Percentiles rank a stretch among this genome's conserved stretches.
Conservation (phyloP, 2,329 filamentous ascomycete genomes). For the Sclerotinia spermophila region DNA sequence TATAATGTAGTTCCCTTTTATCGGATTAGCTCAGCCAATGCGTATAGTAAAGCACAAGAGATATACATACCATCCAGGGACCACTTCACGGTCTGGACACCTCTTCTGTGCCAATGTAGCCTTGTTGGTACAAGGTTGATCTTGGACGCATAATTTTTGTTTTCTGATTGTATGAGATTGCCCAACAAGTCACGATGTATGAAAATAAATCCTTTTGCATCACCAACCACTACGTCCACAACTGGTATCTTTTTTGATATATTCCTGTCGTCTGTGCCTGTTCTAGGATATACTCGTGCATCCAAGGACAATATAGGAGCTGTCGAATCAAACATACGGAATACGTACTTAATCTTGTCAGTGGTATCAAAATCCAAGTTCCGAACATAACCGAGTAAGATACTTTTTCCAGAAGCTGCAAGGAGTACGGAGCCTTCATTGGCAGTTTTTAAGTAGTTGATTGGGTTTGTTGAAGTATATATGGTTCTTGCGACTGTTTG, state of each 20-base stretch:
- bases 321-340: conserved; percentile 55
- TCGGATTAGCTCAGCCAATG: conserved; percentile 33
- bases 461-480: conserved; percentile 41
- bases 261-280: conserved; percentile 27
- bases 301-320: conserved; percentile 68
- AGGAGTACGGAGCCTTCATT: conserved; percentile 57
- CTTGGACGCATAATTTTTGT: conserved; percentile 25
- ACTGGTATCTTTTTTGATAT: conserved; percentile 38
- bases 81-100: conserved; percentile 84
- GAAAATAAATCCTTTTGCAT: conserved; percentile 71
- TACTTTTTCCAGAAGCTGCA: conserved; percentile 48
- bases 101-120: conserved; percentile 86
- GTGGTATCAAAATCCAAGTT: conserved; percentile 37
- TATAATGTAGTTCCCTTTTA: conserved; percentile 81
- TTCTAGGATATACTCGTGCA: conserved; percentile 45
- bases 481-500: conserved; percentile 39
- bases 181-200: conserved; percentile 73
- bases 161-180: conserved; percentile 46
- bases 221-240: conserved; percentile 76
- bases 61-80: conserved; percentile 72
- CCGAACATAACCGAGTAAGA: conserved; percentile 58
- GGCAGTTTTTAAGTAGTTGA: conserved; percentile 48
- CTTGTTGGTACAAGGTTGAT: conserved; percentile 52
- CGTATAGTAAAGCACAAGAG: neutral
- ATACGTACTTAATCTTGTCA: conserved; percentile 50